Evolutionary conservation across 306 rosid species (phyloP).

Genomic region (Sesbania bispinosa): DNA sequence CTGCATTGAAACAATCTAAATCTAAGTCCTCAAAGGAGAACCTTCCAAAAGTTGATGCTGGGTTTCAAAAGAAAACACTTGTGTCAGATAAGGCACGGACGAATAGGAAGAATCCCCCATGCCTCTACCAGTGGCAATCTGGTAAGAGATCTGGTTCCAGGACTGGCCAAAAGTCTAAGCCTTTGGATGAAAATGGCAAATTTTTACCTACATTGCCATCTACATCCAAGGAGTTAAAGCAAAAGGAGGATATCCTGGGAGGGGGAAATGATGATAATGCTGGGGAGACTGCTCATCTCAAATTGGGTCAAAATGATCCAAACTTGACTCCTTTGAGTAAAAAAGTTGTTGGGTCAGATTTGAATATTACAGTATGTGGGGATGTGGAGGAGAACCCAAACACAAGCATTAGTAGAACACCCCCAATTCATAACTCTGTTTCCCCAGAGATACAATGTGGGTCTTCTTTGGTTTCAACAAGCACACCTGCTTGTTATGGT

Average conservation of each 20-base stretch:
- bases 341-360: constrained; percentile 26
- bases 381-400: constrained; percentile 37
- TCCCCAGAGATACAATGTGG: constrained; percentile 81
- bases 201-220: constrained; percentile 26
- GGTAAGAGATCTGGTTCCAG: constrained; percentile 44
- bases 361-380: constrained; percentile 21
- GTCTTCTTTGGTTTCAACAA: too few species aligned
- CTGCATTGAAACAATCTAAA: constrained; percentile 32
- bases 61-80: constrained; percentile 23
- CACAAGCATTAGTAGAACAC: constrained; percentile 47
- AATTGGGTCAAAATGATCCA: constrained; percentile 25
- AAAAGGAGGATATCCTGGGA: constrained; percentile 25
- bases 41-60: constrained; percentile 30
- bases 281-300: constrained; percentile 25
- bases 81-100: constrained; percentile 18
- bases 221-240: constrained; percentile 33
- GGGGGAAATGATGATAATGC: constrained; percentile 28
- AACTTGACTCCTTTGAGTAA: constrained; percentile 49
- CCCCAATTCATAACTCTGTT: constrained; percentile 67
- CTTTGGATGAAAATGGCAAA: constrained; percentile 22
- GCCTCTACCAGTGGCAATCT: constrained; percentile 62
- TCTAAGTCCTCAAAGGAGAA: constrained; percentile 45
- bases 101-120: constrained; percentile 43
- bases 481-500: constrained; percentile 70
- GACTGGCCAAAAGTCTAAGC: constrained; percentile 33